These are phyloP conservation scores for Pseudonitzschia pungens DNA, from an alignment of 108 stramenopile genomes.

Conservation along the genomic window DNA sequence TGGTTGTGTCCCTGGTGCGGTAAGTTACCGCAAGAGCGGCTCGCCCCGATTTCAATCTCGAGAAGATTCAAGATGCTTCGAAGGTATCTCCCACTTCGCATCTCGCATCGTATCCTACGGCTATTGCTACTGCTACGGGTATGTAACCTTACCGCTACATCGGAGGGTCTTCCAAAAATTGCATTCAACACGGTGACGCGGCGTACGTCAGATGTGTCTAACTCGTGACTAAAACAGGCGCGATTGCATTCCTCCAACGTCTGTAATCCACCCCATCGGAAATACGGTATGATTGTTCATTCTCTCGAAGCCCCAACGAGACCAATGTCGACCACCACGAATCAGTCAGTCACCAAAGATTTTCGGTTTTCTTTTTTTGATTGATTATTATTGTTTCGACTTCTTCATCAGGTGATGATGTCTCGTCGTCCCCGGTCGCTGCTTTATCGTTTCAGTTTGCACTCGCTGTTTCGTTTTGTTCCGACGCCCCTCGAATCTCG, in stretches of 20 bases:
- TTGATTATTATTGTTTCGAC: no score
- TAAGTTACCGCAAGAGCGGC: not conserved
- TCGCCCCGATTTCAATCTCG: not conserved
- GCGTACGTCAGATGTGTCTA: not conserved
- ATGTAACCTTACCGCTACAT: not conserved
- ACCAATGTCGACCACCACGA: not conserved
- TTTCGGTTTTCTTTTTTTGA: not conserved
- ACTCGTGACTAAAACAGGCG: constrained; percentile 2
- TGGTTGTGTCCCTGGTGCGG: not conserved
- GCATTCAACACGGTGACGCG: not conserved
- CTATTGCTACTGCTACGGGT: no score
- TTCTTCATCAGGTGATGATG: no score
- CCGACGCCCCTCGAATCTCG: no score
- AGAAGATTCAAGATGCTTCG: not conserved
- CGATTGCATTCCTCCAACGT: not conserved
- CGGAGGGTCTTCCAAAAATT: not conserved
- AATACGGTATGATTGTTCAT: no score
- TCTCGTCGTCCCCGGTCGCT: no score
- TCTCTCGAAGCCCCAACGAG: not conserved
- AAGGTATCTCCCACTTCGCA: no score
- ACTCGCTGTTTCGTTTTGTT: no score
- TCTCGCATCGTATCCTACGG: not conserved
- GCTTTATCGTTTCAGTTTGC: no score
- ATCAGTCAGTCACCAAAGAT: not conserved
- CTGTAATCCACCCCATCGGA: not conserved